Conservation (phyloP, 169 alveolate genomes). For the Plasmodium adleri region DNA sequence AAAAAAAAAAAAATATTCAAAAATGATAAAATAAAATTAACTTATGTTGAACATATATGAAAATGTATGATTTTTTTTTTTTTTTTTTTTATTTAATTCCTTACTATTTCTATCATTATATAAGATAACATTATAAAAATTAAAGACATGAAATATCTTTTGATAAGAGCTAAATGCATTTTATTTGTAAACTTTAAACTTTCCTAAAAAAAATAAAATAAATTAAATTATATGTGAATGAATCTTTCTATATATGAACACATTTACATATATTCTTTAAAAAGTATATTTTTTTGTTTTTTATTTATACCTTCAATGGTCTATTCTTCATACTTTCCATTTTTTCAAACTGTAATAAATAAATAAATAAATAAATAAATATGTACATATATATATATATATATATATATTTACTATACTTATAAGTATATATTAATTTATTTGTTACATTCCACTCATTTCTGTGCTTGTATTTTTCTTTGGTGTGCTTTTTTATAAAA, state of each 20-base stretch:
- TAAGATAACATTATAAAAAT: slow-evolving; percentile 48
- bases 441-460: slow-evolving; percentile 67
- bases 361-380: neutral
- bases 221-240: neutral
- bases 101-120: slow-evolving; percentile 63
- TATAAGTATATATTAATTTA: no score
- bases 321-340: slow-evolving; percentile 62
- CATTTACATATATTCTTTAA: neutral
- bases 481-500: slow-evolving; percentile 30
- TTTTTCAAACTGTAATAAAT: slow-evolving; percentile 43
- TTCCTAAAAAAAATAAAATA: slow-evolving; percentile 20
- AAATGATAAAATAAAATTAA: neutral
- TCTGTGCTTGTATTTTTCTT: slow-evolving; percentile 66
- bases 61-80: neutral
- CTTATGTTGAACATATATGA: neutral
- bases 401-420: neutral
- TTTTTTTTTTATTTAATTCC: neutral
- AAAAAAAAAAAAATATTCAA: neutral
- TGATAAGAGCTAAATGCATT: slow-evolving; percentile 71
- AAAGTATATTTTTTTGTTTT: neutral
- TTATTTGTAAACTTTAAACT: slow-evolving; percentile 62
- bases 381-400: neutral
- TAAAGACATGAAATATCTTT: slow-evolving; percentile 66
- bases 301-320: neutral
- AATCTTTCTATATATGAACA: neutral